Evolutionary conservation across 208 protist species (phyloP), one percentile per base, ranked within the genome.

Genomic region (Trichomonas tenax): DNA sequence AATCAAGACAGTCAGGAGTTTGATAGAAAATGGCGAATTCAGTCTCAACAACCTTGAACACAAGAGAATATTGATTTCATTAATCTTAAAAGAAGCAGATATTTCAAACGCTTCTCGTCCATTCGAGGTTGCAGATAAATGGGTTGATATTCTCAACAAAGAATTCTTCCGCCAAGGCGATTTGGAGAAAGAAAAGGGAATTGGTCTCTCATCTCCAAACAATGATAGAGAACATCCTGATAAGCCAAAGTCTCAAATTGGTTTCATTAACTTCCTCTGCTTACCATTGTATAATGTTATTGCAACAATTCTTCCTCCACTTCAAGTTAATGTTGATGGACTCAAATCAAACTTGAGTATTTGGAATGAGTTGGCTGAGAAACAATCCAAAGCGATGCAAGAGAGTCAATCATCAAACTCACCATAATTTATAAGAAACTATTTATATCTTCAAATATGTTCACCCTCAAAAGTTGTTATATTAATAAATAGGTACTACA

Each of bases 181-280:
- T 46, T 6, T 41, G 9, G 82, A 89, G 40, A 89, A 89, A 31
- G 36, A 31, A 10, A 46, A 15, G 3, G 82, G 82, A 46, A 89
- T 89, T 41, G 82, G 82, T 46, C 26, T 89, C 11, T 44, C 82
- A 46, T 89, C 82, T 0, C 82, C 82, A 46, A 26, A 44, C 10
- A 89, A 89, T 46, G 82, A 89, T 15, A 89, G 82, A 89, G 82
- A 89, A 89, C 82, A 89, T 46, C 82, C 82, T n/a, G 82, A 89
- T 89, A 89, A 89, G 46, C 82, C 82, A 8, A 89, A 89, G 46
- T 89, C 82, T 26, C 82, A 89, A 26, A 89, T 89, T 40, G 82
- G 82, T 89, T 89, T 89, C 82, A 44, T 44, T 31, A 89, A 89
- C 82, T 89, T 89, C 46, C 11, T 89, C 8, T 89, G 82, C 23